Percentiles rank a stretch among this genome's conserved stretches.
These are phyloP conservation scores for Pyronema omphalodes DNA, from an alignment of 495 filamentous ascomycete species.

Conservation along the genomic window DNA sequence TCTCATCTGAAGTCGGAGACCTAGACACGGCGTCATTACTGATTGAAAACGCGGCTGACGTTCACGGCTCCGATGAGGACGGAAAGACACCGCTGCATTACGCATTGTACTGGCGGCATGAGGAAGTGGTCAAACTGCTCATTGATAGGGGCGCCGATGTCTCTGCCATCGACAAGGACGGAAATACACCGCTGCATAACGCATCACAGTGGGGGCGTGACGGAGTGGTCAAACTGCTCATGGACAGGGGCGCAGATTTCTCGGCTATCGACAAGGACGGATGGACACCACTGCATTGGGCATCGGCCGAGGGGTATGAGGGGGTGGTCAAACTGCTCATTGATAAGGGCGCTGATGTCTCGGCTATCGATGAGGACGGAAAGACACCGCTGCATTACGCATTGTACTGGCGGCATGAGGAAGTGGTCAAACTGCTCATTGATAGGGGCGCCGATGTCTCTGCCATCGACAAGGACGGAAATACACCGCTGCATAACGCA, in stretches of 20 bases:
- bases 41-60: no score
- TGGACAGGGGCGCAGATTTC: not conserved
- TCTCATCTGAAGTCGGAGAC: no score
- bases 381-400: not conserved
- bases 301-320: not conserved
- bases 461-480: not conserved
- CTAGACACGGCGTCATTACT: no score
- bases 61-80: no score
- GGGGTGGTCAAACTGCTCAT: not conserved
- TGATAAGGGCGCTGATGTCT: constrained; percentile 2
- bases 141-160: not conserved
- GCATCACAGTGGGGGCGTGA: no score
- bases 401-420: not conserved
- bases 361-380: not conserved
- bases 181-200: not conserved
- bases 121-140: not conserved
- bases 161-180: not conserved
- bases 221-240: no score
- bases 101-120: no score
- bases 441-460: no score
- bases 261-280: not conserved
- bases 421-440: not conserved
- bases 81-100: no score
- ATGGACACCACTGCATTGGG: not conserved
- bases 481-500: not conserved